Conservation (phyloP, 78 protist genomes). For the Dictyostelium firmibasis region DNA sequence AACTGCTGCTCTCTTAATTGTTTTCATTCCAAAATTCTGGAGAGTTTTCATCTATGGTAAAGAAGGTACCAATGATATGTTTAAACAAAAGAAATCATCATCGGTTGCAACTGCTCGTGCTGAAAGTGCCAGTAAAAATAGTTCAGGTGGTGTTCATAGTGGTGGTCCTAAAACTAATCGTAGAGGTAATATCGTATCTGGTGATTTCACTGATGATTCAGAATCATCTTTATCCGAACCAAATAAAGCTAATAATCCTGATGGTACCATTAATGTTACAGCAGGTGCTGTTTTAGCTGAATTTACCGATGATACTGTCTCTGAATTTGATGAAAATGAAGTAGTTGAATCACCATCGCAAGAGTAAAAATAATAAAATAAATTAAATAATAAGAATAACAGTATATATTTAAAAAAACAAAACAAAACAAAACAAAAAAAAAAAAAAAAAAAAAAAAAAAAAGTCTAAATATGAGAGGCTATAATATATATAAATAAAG, state of each 20-base stretch:
- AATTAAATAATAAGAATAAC: neutral
- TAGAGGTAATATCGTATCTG: neutral
- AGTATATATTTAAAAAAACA: neutral
- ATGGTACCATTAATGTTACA: neutral
- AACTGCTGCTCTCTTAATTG: neutral
- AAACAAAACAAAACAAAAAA: neutral
- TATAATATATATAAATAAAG: neutral
- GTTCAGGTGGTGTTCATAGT: neutral
- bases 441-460: neutral
- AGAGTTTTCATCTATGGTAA: constrained; percentile 28
- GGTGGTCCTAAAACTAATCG: neutral
- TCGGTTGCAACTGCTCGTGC: neutral
- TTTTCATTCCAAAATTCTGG: constrained; percentile 50
- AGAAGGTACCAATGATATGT: neutral
- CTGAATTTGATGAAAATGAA: constrained; percentile 13
- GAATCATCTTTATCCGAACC: neutral
- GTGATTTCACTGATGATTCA: constrained; percentile 13
- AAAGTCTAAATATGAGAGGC: neutral
- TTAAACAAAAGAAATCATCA: neutral
- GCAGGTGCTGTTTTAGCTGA: constrained; percentile 13
- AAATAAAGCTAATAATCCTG: neutral
- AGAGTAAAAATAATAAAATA: neutral
- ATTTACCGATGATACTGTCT: constrained; percentile 11
- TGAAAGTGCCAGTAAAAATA: neutral
- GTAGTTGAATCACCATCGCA: neutral